A percentile compares a stretch with the other conserved stretches of the same genome.
Evolutionary conservation across 257 asterid species (phyloP).

Genomic region (Cruciata laevipes): DNA sequence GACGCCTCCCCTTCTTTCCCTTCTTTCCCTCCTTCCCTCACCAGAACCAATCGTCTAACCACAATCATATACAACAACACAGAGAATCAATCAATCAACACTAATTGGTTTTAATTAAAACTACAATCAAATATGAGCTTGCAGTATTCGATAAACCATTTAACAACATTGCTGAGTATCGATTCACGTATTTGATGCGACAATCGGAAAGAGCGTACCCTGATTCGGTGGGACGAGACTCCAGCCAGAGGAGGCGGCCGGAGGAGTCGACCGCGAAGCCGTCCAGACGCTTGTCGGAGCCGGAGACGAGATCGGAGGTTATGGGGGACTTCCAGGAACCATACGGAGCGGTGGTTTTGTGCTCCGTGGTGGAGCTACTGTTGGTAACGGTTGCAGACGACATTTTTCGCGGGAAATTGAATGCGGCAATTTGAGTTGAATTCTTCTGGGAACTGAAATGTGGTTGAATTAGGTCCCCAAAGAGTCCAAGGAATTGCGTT

Average conservation of each 20-base stretch:
- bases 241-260: slow-evolving; percentile 74
- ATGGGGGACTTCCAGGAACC: slow-evolving; percentile 98
- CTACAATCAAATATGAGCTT: no score
- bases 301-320: slow-evolving; percentile 78
- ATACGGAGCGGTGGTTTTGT: slow-evolving; percentile 52
- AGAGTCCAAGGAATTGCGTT: background rate
- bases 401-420: slow-evolving; percentile 18
- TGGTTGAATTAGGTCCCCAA: background rate
- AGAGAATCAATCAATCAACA: background rate
- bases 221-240: slow-evolving; percentile 77
- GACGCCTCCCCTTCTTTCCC: slow-evolving; percentile 43
- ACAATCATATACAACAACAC: slow-evolving; percentile 10
- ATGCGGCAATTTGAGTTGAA: background rate
- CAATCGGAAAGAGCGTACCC: slow-evolving; percentile 37
- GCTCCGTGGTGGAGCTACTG: background rate
- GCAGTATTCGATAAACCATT: background rate
- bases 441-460: background rate
- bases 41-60: slow-evolving; percentile 71
- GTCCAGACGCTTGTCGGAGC: slow-evolving; percentile 63
- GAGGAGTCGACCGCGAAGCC: slow-evolving; percentile 55
- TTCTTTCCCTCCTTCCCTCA: slow-evolving; percentile 54
- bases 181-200: background rate
- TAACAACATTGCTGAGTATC: background rate
- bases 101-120: background rate
- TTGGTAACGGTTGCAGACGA: slow-evolving; percentile 13